Evolutionary conservation across 768 basidiomycete species (phyloP), one percentile per base, ranked within the genome.

Genomic region (Russula abietina): DNA sequence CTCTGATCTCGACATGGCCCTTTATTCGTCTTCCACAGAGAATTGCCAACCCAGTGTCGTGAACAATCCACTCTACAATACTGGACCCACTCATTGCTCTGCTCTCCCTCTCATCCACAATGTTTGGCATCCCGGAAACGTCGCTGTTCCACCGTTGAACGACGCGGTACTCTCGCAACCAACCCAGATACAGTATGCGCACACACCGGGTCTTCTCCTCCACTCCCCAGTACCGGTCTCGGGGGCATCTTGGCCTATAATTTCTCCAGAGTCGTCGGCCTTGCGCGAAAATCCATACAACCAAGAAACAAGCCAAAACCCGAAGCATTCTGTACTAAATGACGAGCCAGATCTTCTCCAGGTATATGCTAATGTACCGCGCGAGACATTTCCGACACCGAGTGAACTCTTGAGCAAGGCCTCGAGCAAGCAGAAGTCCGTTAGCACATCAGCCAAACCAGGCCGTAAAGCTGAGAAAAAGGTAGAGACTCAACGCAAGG

Each of bases 351-450:
- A 66, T 51, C 60, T 66, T 62, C 67, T 66, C 24, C 59, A 67
- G 19, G 59, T 66, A 28, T 66, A 67, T 60, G 66, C 66, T 26
- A 66, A 67, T 38, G 69, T 66, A 1, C 71, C 72, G 5, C 71
- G 68, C 28, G 65, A 64, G 48, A 67, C 67, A 19, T 86, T 88
- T 67, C 86, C 81, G 1, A 88, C 87, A 0, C 87, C 87, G 1
- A 82, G 81, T 41, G 85, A 87, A 67, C 74, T 88, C 33, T 78
- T 88, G 55, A 74, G 75, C 32, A 78, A 84, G 46, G 70, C 75
- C 1, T 64, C 69, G 12, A 69, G 67, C 48, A 58, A 56, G 43
- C 57, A 68, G n/a, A 60, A 57, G 28, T 26, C 51, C 11, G 41
- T 67, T 43, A 52, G 53, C 17, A 26, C 32, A 33, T 43, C 67